phyloP scores from a whole-genome alignment of 106 monocot genomes.

The Allium cepa region DNA sequence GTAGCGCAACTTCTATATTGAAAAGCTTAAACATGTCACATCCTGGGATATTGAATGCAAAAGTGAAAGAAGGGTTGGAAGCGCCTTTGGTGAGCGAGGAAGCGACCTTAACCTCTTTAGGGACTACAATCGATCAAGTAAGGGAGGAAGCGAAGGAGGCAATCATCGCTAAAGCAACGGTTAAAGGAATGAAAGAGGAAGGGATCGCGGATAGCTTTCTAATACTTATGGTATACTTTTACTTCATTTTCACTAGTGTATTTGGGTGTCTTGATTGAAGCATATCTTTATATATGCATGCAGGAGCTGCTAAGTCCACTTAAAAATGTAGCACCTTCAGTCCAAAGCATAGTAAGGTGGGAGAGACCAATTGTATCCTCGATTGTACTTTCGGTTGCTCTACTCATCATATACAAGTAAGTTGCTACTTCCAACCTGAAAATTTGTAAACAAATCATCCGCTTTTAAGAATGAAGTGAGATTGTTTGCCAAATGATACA shows the following conservation, averaged over 20 bases:
- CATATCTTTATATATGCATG: background rate
- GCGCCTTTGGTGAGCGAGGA: constrained; percentile 15
- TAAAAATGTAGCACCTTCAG: constrained; percentile 17
- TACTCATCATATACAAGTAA: constrained; percentile 70
- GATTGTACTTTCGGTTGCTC: constrained; percentile 14
- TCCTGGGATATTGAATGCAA: constrained; percentile 4
- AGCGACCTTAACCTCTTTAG: constrained; percentile 42
- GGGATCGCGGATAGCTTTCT: constrained; percentile 62
- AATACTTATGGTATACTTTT: constrained; percentile 41
- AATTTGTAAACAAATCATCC: no score
- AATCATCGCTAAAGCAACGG: constrained; percentile 43
- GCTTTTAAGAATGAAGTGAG: no score
- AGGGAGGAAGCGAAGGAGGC: constrained; percentile 65
- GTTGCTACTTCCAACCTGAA: background rate
- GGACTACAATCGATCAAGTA: constrained; percentile 48
- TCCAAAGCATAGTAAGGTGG: constrained; percentile 41
- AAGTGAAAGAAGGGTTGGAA: constrained; percentile 29
- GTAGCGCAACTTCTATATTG: constrained; percentile 55
- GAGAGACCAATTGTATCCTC: constrained; percentile 49
- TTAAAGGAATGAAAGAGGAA: constrained; percentile 66
- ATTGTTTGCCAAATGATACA: constrained; percentile 5
- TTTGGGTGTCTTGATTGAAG: no score
- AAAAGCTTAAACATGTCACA: constrained; percentile 44
- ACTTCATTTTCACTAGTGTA: no score
- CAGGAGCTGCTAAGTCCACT: constrained; percentile 68